Percentiles rank a stretch among this genome's conserved stretches.
Evolutionary conservation across 805 yeast species (phyloP).

Genomic region (Sungouiella blattae): DNA sequence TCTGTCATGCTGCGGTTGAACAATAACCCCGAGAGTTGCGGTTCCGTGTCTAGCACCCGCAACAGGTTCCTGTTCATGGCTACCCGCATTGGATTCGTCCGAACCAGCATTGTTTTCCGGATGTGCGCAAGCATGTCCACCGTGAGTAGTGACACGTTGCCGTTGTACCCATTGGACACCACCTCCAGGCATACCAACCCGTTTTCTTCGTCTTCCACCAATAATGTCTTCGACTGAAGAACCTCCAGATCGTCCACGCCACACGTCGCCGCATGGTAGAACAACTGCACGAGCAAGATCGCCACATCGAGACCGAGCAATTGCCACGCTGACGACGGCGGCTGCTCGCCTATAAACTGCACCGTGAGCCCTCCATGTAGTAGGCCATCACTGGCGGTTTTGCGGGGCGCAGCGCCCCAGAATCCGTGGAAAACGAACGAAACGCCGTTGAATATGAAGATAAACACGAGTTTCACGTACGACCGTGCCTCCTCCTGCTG

Average conservation of each 20-base stretch:
- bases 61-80: too few species aligned
- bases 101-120: slow-evolving; percentile 5
- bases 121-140: slow-evolving; percentile 21
- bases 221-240: slow-evolving; percentile 11
- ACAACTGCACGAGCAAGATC: slow-evolving; percentile 25
- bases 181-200: slow-evolving; percentile 15
- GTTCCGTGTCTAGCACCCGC: too few species aligned
- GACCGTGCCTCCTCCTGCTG: slow-evolving; percentile 25
- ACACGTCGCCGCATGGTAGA: slow-evolving; percentile 32
- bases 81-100: too few species aligned
- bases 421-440: slow-evolving; percentile 26
- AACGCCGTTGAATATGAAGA: slow-evolving; percentile 21
- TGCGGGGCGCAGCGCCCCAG: slow-evolving; percentile 20
- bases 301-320: slow-evolving; percentile 26
- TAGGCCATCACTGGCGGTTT: slow-evolving; percentile 14
- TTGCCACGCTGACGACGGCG: slow-evolving; percentile 23
- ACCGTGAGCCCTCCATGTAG: slow-evolving; percentile 34
- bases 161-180: slow-evolving; percentile 38
- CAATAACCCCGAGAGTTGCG: too few species aligned
- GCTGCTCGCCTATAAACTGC: slow-evolving; percentile 39
- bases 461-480: slow-evolving; percentile 20
- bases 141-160: slow-evolving; percentile 30
- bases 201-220: slow-evolving; percentile 6
- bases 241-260: slow-evolving; percentile 29
- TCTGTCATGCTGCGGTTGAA: not conserved